Base-by-base conservation (phyloP, 495 filamentous ascomycete species). In the Talaromyces proteolyticus region DNA sequence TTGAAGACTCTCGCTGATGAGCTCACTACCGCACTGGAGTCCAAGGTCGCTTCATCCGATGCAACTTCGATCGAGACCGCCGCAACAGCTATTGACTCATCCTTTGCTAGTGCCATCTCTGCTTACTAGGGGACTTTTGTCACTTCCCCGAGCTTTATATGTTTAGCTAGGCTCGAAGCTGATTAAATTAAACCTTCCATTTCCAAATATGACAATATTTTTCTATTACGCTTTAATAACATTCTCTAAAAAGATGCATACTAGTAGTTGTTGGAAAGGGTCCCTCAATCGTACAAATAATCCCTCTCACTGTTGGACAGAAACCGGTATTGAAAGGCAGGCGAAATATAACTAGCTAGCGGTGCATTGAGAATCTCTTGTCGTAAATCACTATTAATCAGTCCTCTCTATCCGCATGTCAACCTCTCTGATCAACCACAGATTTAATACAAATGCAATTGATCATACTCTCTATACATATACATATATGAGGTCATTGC, bases 81-180 rank as follows among this genome's bases (percentile, higher is more conserved):
- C 29, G 44, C 44, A 12, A 26, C 44, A 36, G 26, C 44, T 14
- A 47, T 47, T 34, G 24, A 47, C n/a, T 47, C 44, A n/a, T 23
- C 44, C 44, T 47, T 47, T 47, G 44, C 44, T 7, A 47, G 22
- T 22, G 44, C 44, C 24, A 36, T 47, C 18, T 23, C 44, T 47
- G 44, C 44, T 2, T 34, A 34, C 29, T 34, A 34, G 29, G 29
- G 29, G 1, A 4, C 14, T 2, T 4, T 34, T 34, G 2, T 8
- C 8, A 34, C 2, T 14, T 2, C 14, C 25, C 12, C 6, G 25
- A 29, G 25, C 25, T 34, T 34, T 34, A 4, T 34, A 34, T 34
- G 29, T 34, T 34, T 34, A 34, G 29, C 29, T 4, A 34, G 4
- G 29, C 14, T 34, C 29, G 29, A 34, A 34, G 8, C 29, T 34